Evolutionary conservation across 768 basidiomycete genomes (phyloP).

Genomic region (Suillus sp.): DNA sequence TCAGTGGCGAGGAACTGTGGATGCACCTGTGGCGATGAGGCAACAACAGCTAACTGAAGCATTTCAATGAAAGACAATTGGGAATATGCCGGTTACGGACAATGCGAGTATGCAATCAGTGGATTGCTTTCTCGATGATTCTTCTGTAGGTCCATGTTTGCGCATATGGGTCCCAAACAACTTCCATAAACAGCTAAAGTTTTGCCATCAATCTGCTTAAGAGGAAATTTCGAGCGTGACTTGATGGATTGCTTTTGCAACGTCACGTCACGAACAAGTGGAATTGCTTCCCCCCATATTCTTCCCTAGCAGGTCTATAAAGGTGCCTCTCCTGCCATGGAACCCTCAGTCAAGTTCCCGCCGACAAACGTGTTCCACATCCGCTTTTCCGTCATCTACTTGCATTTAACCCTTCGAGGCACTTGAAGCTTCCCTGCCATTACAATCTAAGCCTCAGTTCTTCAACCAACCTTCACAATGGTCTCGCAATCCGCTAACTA

Average conservation of each 20-base stretch:
- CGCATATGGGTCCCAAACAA: slow-evolving; percentile 33
- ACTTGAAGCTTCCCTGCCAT: neutral
- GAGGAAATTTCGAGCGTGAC: slow-evolving; percentile 23
- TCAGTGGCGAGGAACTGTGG: neutral
- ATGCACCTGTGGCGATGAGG: neutral
- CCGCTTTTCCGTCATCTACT: slow-evolving; percentile 1
- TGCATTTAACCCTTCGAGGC: neutral
- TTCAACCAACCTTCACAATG: slow-evolving; percentile 26
- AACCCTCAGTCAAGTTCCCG: slow-evolving; percentile 9
- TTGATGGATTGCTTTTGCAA: slow-evolving; percentile 31
- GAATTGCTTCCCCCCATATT: slow-evolving; percentile 17
- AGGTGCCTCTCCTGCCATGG: slow-evolving; percentile 14
- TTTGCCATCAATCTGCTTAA: slow-evolving; percentile 14
- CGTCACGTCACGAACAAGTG: slow-evolving; percentile 33
- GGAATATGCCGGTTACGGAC: slow-evolving; percentile 8
- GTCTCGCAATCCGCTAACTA: slow-evolving; percentile 24
- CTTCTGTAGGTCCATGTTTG: slow-evolving; percentile 20
- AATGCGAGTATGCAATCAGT: slow-evolving; percentile 16
- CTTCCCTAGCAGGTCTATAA: slow-evolving; percentile 28
- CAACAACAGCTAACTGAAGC: neutral
- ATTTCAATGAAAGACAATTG: neutral
- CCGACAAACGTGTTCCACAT: slow-evolving; percentile 10
- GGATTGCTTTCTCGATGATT: slow-evolving; percentile 27
- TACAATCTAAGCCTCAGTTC: slow-evolving; percentile 7
- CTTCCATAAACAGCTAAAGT: slow-evolving; percentile 25